These are phyloP conservation scores for Oryza rufipogon DNA, from an alignment of 176 grass and related monocot species.

Conservation along the genomic window DNA sequence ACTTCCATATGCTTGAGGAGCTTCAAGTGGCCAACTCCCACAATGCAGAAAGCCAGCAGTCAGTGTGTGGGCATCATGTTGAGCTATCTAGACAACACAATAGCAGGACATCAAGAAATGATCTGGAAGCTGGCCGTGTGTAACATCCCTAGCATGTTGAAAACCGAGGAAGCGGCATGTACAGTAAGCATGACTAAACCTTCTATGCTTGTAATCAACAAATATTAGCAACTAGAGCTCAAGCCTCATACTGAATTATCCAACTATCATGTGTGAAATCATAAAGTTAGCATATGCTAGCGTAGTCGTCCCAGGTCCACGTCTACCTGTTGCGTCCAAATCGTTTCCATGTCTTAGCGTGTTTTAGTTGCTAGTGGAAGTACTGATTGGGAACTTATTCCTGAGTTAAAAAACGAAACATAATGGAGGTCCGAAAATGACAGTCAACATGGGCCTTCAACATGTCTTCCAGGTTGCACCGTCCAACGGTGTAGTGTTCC, in stretches of 20 bases:
- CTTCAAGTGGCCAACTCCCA: slow-evolving; percentile 24
- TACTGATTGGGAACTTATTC: slow-evolving; percentile 48
- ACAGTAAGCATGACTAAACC: slow-evolving; percentile 34
- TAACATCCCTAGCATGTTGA: slow-evolving; percentile 21
- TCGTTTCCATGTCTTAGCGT: not conserved
- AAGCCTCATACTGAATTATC: not conserved
- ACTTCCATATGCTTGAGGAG: slow-evolving; percentile 71
- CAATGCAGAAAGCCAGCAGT: slow-evolving; percentile 31
- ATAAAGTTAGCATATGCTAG: not conserved
- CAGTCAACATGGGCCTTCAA: slow-evolving; percentile 6
- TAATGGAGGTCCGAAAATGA: slow-evolving; percentile 27
- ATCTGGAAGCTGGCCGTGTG: slow-evolving; percentile 56
- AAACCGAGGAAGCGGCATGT: not conserved
- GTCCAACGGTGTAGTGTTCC: not conserved
- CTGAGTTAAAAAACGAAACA: not conserved
- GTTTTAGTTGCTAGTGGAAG: slow-evolving; percentile 39
- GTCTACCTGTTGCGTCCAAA: slow-evolving; percentile 9
- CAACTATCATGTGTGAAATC: slow-evolving; percentile 11
- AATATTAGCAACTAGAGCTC: slow-evolving; percentile 16
- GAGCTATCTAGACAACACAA: slow-evolving; percentile 20
- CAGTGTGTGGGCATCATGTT: slow-evolving; percentile 5
- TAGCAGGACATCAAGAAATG: slow-evolving; percentile 31
- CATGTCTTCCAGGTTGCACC: slow-evolving; percentile 35
- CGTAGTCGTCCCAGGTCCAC: not conserved
- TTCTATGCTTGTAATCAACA: not conserved